A percentile compares a stretch with the other conserved stretches of the same genome.
Conservation (phyloP, 805 yeast genomes). For the Wickerhamomyces bisporus region DNA sequence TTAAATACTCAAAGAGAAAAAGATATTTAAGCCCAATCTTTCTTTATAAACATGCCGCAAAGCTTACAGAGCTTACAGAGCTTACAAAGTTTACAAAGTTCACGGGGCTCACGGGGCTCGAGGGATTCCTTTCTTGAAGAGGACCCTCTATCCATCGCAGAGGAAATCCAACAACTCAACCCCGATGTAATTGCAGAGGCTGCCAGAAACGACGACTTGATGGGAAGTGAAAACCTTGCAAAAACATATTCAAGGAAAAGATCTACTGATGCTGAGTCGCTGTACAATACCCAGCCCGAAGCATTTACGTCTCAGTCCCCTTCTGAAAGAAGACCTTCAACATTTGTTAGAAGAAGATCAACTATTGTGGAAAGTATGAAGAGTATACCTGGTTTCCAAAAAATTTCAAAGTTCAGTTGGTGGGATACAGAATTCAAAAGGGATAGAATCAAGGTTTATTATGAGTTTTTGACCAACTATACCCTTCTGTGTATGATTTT, state of each 20-base stretch:
- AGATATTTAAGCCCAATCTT: too few relatives aligned
- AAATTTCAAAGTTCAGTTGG: slow-evolving; percentile 2
- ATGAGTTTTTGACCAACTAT: neutral
- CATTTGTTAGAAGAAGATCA: slow-evolving; percentile 1
- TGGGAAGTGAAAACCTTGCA: neutral
- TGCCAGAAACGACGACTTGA: slow-evolving; percentile 1
- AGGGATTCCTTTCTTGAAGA: too few relatives aligned
- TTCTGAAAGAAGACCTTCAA: neutral
- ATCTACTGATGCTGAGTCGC: neutral
- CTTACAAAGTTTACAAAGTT: too few relatives aligned
- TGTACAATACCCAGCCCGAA: neutral
- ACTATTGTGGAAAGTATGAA: neutral
- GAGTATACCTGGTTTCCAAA: neutral
- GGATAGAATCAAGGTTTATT: slow-evolving; percentile 1
- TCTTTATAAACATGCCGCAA: too few relatives aligned
- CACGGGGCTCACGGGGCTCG: too few relatives aligned
- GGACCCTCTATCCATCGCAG: neutral
- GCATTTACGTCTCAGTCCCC: too few relatives aligned
- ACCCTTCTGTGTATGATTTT: neutral
- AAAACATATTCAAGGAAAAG: neutral
- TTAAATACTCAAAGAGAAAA: too few relatives aligned
- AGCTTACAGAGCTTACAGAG: too few relatives aligned
- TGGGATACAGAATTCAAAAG: slow-evolving; percentile 3
- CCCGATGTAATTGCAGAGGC: slow-evolving; percentile 1
- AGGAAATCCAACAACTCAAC: slow-evolving; percentile 2